Conservation (phyloP, 2,329 filamentous ascomycete genomes). For the Dothistroma pini region DNA sequence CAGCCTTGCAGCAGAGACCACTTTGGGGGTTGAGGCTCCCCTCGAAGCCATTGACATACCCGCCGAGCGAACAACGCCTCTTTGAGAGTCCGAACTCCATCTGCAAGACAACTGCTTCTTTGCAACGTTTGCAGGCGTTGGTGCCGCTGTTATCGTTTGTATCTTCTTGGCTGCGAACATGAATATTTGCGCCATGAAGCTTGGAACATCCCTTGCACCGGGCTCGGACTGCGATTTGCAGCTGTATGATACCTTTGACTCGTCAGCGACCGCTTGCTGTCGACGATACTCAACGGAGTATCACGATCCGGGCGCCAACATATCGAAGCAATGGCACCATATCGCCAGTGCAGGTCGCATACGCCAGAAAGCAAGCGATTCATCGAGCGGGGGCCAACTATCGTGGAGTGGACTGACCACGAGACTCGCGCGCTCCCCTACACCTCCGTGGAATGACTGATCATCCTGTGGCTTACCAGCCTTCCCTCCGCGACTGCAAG, state of each 20-base stretch:
- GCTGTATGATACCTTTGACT: neutral
- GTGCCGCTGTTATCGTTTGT: neutral
- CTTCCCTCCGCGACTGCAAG: too few relatives aligned
- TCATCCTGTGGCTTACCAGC: too few relatives aligned
- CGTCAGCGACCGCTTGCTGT: neutral
- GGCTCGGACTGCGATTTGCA: neutral
- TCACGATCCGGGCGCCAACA: too few relatives aligned
- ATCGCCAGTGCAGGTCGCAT: too few relatives aligned
- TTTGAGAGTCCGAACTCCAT: neutral
- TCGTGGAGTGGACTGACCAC: too few relatives aligned
- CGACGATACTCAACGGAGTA: neutral
- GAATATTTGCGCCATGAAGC: neutral
- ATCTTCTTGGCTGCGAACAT: neutral
- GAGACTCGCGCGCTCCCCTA: too few relatives aligned
- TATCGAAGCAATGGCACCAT: too few relatives aligned
- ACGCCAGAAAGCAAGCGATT: too few relatives aligned
- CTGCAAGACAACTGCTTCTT: neutral
- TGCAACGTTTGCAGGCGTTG: neutral
- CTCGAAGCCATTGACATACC: neutral
- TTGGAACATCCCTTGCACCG: conserved; percentile 2
- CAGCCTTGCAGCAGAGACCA: neutral
- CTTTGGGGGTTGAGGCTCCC: conserved; percentile 3
- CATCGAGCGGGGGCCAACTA: too few relatives aligned
- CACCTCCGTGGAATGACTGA: too few relatives aligned
- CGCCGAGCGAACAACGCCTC: neutral